Evolutionary conservation across 495 filamentous ascomycete genomes (phyloP).

Genomic region (Penicillium chermesinum): DNA sequence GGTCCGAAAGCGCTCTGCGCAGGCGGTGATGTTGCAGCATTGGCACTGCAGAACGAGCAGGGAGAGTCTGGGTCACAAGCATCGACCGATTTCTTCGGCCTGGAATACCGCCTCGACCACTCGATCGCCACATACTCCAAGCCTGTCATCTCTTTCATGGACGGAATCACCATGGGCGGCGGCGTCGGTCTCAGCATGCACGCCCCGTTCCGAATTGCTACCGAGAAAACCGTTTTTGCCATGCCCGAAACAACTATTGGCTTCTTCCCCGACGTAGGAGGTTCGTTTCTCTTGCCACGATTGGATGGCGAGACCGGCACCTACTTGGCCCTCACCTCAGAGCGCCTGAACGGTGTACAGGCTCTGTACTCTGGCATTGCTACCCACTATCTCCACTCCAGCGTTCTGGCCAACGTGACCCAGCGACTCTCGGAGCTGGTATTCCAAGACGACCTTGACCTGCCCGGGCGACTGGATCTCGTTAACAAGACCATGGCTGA

Average conservation of each 20-base stretch:
- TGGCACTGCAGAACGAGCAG: slow-evolving; percentile 65
- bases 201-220: slow-evolving; percentile 93
- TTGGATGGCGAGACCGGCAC: slow-evolving; percentile 80
- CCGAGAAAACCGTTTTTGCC: slow-evolving; percentile 88
- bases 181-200: slow-evolving; percentile 92
- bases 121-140: slow-evolving; percentile 90
- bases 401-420: slow-evolving; percentile 71
- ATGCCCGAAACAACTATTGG: slow-evolving; percentile 99
- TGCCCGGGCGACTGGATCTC: slow-evolving; percentile 56
- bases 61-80: slow-evolving; percentile 60
- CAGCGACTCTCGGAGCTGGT: slow-evolving; percentile 80
- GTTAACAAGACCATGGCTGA: slow-evolving; percentile 90
- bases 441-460: slow-evolving; percentile 67
- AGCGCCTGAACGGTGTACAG: slow-evolving; percentile 72
- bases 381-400: slow-evolving; percentile 92
- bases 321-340: slow-evolving; percentile 86
- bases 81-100: slow-evolving; percentile 78
- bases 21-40: slow-evolving; percentile 79
- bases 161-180: slow-evolving; percentile 97
- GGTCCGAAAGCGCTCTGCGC: slow-evolving; percentile 85
- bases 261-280: slow-evolving; percentile 97
- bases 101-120: slow-evolving; percentile 94
- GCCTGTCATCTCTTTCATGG: slow-evolving; percentile 93
- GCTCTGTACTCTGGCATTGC: slow-evolving; percentile 78
- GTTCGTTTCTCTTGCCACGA: slow-evolving; percentile 87